phyloP scores from a whole-genome alignment of 2,329 filamentous ascomycete species.

The Monosporascus cannonballus region DNA sequence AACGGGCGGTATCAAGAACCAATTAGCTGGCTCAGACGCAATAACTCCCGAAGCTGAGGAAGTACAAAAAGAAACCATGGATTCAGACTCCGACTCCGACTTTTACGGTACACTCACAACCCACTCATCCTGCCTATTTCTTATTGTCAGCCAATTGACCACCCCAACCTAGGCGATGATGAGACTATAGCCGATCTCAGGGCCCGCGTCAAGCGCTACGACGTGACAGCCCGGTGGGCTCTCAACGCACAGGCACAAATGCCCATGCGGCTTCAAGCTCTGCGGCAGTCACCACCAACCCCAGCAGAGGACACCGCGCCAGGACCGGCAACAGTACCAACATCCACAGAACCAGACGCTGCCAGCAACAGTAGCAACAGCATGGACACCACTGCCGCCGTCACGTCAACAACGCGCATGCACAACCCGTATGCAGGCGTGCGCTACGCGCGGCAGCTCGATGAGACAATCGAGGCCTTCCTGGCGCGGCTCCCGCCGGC shows the following conservation, averaged over 20 bases:
- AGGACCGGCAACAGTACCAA: no score
- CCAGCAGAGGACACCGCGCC: no score
- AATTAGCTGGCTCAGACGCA: not conserved
- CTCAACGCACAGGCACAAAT: not conserved
- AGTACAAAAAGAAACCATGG: not conserved
- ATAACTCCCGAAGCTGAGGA: not conserved
- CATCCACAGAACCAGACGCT: no score
- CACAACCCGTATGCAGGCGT: constrained; percentile 56
- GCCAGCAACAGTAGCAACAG: no score
- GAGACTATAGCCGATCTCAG: not conserved
- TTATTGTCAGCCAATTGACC: not conserved
- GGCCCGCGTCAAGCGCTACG: not conserved
- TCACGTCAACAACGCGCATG: constrained; percentile 24
- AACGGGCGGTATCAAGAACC: not conserved
- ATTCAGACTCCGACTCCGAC: not conserved
- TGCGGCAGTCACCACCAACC: constrained; percentile 2
- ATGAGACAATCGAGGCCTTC: constrained; percentile 60
- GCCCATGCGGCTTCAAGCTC: not conserved
- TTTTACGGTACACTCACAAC: not conserved
- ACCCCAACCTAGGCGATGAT: not conserved
- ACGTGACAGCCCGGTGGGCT: not conserved
- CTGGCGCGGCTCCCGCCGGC: constrained; percentile 61
- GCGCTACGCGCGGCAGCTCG: constrained; percentile 53
- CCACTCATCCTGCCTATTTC: not conserved
- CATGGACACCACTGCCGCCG: not conserved